Percentiles rank a stretch among this genome's conserved stretches.
These are phyloP conservation scores for Penicillium simplicissimum DNA, from an alignment of 495 filamentous ascomycete genomes.

Conservation along the genomic window DNA sequence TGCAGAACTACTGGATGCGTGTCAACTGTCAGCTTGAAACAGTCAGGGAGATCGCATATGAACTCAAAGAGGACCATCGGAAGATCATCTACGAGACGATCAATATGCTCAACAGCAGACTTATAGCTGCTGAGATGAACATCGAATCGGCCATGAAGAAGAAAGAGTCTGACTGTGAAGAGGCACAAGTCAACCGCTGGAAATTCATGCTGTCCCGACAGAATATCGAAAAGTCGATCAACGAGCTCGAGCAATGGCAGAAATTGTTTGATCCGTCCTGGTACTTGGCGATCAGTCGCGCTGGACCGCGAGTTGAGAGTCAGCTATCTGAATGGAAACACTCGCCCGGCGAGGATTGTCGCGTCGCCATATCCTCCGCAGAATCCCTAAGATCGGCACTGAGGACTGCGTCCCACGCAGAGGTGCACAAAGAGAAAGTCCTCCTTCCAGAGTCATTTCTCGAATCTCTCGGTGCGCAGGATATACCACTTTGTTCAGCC, in stretches of 20 bases:
- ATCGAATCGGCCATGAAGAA: not conserved
- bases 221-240: not conserved
- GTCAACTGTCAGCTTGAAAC: not conserved
- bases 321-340: not conserved
- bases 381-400: not conserved
- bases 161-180: not conserved
- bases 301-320: not conserved
- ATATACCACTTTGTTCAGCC: not conserved
- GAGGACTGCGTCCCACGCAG: not conserved
- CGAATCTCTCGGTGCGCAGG: not conserved
- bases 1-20: not conserved
- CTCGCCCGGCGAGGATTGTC: not conserved
- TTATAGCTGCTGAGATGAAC: not conserved
- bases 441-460: not conserved
- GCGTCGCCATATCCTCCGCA: not conserved
- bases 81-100: not conserved
- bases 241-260: conserved; percentile 1
- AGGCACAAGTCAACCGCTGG: not conserved
- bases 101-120: not conserved
- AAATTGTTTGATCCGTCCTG: conserved; percentile 3
- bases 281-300: not conserved
- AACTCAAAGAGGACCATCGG: not conserved
- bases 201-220: not conserved
- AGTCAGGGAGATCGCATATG: not conserved
- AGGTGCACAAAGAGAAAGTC: not conserved